These are phyloP conservation scores for Pseudocercospora cruenta DNA, from an alignment of 2,329 filamentous ascomycete genomes.

Conservation along the genomic window DNA sequence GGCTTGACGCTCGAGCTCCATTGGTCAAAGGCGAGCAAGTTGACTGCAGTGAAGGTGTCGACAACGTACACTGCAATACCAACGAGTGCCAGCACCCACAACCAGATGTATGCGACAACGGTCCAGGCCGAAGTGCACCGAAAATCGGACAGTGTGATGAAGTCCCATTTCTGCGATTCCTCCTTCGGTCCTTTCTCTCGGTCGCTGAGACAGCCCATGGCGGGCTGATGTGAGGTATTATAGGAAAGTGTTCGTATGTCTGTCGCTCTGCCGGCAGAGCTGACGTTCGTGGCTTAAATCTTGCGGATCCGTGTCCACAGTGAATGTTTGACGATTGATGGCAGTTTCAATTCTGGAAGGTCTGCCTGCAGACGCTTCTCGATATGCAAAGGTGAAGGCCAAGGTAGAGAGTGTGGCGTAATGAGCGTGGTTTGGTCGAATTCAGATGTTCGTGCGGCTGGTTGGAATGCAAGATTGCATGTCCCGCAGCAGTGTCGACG, in stretches of 20 bases:
- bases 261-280: conserved; percentile 25
- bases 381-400: background rate
- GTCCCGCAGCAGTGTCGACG: background rate
- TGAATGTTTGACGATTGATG: conserved; percentile 10
- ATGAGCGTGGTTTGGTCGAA: conserved; percentile 5
- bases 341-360: conserved; percentile 4
- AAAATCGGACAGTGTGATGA: conserved; percentile 79
- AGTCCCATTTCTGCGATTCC: conserved; percentile 74
- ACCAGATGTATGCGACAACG: conserved; percentile 78
- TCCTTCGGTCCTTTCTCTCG: conserved; percentile 44
- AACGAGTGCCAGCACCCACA: conserved; percentile 78
- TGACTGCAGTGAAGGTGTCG: conserved; percentile 91
- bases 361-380: conserved; percentile 29
- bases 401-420: conserved; percentile 17
- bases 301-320: background rate
- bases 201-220: conserved; percentile 42
- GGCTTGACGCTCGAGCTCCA: conserved; percentile 87
- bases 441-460: conserved; percentile 16
- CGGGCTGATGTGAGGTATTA: conserved; percentile 10
- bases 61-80: conserved; percentile 84
- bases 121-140: conserved; percentile 77
- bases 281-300: background rate
- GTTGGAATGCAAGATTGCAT: conserved; percentile 24
- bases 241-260: background rate
- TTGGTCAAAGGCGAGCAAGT: conserved; percentile 82